A percentile compares a stretch with the other conserved stretches of the same genome.
These are phyloP conservation scores for Lactuca saligna DNA, from an alignment of 129 eudicot species.

Conservation along the genomic window DNA sequence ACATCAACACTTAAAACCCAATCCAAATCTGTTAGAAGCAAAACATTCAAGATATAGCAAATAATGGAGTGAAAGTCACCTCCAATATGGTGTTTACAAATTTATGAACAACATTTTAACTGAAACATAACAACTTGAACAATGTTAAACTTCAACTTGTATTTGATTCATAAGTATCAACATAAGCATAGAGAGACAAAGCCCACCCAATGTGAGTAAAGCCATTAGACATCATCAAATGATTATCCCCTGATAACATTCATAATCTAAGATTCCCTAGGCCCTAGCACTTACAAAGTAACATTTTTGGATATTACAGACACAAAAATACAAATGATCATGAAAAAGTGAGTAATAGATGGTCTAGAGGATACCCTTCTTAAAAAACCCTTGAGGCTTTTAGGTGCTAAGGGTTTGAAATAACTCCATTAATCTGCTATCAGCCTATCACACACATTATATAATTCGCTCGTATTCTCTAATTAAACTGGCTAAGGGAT, in stretches of 20 bases:
- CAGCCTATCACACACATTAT: background rate
- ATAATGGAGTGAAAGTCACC: too few relatives aligned
- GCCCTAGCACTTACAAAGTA: background rate
- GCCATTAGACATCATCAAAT: background rate
- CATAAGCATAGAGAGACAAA: conserved; percentile 14
- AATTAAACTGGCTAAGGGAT: background rate
- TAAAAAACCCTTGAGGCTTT: background rate
- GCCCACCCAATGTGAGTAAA: too few relatives aligned
- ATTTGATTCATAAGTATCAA: background rate
- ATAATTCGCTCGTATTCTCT: conserved; percentile 3
- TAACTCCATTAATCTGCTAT: conserved; percentile 20
- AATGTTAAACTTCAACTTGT: too few relatives aligned
- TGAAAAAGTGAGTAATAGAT: too few relatives aligned
- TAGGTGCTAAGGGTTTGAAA: background rate
- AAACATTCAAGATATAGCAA: too few relatives aligned
- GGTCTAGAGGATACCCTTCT: background rate
- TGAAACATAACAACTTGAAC: background rate
- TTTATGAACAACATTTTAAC: background rate
- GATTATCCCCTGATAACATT: background rate
- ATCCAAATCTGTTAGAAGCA: too few relatives aligned
- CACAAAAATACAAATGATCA: too few relatives aligned
- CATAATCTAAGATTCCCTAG: background rate
- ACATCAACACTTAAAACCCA: too few relatives aligned
- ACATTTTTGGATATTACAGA: too few relatives aligned
- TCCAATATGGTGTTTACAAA: background rate